Evolutionary conservation across 2,329 filamentous ascomycete genomes (phyloP).

Genomic region (Ophiocordyceps australis): DNA sequence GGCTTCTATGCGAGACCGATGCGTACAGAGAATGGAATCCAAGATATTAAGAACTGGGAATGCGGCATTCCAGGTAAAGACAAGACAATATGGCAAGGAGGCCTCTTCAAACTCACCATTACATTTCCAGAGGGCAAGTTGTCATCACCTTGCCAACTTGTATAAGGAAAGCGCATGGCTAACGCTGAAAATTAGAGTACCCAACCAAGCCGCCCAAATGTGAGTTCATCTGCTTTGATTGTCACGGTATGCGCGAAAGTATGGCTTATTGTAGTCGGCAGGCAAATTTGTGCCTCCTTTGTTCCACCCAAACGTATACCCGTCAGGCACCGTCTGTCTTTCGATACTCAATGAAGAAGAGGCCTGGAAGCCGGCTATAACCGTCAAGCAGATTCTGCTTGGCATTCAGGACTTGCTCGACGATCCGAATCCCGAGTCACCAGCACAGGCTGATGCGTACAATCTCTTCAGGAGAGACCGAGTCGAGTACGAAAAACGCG

Average conservation of each 20-base stretch:
- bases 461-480: slow-evolving; percentile 90
- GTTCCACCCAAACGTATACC: slow-evolving; percentile 98
- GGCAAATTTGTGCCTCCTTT: slow-evolving; percentile 93
- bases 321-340: slow-evolving; percentile 90
- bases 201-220: slow-evolving; percentile 98
- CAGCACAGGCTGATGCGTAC: slow-evolving; percentile 93
- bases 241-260: not conserved
- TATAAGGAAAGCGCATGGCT: too few species aligned
- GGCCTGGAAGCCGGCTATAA: slow-evolving; percentile 96
- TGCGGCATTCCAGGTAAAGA: slow-evolving; percentile 92
- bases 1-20: slow-evolving; percentile 88
- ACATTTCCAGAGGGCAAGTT: slow-evolving; percentile 81
- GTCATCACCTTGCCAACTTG: too few species aligned
- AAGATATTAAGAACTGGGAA: slow-evolving; percentile 93
- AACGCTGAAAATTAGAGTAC: slow-evolving; percentile 47
- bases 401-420: slow-evolving; percentile 93
- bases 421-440: slow-evolving; percentile 92
- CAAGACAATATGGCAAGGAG: slow-evolving; percentile 96
- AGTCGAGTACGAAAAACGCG: slow-evolving; percentile 71
- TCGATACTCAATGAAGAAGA: slow-evolving; percentile 98
- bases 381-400: slow-evolving; percentile 90
- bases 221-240: slow-evolving; percentile 25
- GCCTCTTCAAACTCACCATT: slow-evolving; percentile 85
- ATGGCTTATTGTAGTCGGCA: slow-evolving; percentile 23
- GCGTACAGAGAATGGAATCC: slow-evolving; percentile 58